Base-by-base conservation (phyloP, 148 eudicot genomes). In the Bassia scoparia region DNA sequence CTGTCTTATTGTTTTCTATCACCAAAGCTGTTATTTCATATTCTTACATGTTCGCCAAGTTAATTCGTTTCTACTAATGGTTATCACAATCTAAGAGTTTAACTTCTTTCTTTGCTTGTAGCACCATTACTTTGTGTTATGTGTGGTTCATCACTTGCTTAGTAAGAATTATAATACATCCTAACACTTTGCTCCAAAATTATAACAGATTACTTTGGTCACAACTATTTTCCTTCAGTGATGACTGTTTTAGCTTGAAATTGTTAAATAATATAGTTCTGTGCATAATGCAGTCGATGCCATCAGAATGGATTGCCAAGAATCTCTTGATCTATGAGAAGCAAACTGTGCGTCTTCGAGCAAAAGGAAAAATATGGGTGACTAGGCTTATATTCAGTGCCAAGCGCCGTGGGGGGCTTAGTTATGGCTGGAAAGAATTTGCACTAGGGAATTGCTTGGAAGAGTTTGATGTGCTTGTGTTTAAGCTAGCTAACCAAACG, bases 351-450 rank as follows among this genome's bases (percentile, higher is more conserved):
- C 35, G 59, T n/a, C 84, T 81, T 30, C 46, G 69, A 5, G 67
- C 29, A 0, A 38, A 61, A 0, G 78, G 59, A 18, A 73, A 63
- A 35, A 73, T 38, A 58, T 77, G 84, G 81, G 14, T 30, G 34
- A 59, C 81, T 4, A 77, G 68, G 69, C 55, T 77, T 10, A 9
- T 43, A 30, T 69, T 66, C 62, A 15, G 74, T 35, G 8, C 71
- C 18, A 65, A 44, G 24, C 75, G 77, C 20, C 71, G 71, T 20
- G 81, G 75, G 26, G 81, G 84, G 43, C 54, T 77, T 37, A 16
- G 70, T 46, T 46, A 2, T 37, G 84, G 84, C 20, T 81, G 81
- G 84, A 73, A 74, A 70, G 78, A 64, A 12, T 81, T 81, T 58
- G 63, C 72, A 44, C 21, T 74, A 12, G 78, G 50, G 7, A 81